These are phyloP conservation scores for Colletotrichum costaricense DNA, from an alignment of 2,329 filamentous ascomycete species.

Conservation along the genomic window DNA sequence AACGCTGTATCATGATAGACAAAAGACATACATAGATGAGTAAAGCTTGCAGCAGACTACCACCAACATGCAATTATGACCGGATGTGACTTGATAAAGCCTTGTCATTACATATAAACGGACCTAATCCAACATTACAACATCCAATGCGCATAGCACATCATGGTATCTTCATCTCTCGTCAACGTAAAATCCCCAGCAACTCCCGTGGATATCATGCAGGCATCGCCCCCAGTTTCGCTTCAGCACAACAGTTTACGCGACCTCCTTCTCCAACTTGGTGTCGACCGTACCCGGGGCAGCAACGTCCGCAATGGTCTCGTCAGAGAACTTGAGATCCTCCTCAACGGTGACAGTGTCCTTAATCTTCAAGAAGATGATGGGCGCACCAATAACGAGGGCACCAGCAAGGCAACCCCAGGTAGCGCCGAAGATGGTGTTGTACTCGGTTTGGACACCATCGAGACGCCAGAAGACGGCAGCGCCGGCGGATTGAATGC, in stretches of 20 bases:
- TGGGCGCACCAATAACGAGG: slow-evolving; percentile 80
- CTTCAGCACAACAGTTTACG: neutral
- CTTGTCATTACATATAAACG: neutral
- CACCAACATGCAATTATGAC: neutral
- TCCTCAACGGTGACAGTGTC: slow-evolving; percentile 85
- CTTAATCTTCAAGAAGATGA: slow-evolving; percentile 83
- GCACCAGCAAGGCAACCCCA: slow-evolving; percentile 83
- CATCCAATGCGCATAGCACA: neutral
- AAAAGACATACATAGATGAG: neutral
- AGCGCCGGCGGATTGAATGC: slow-evolving; percentile 86
- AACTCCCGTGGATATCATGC: slow-evolving; percentile 15
- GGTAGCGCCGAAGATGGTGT: slow-evolving; percentile 75
- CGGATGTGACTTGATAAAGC: neutral
- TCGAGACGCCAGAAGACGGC: slow-evolving; percentile 82
- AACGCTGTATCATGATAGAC: neutral
- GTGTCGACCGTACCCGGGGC: slow-evolving; percentile 38
- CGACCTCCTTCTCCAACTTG: slow-evolving; percentile 20
- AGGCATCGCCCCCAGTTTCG: neutral
- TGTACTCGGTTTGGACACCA: slow-evolving; percentile 69
- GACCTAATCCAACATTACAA: neutral
- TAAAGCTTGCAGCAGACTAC: too few relatives aligned
- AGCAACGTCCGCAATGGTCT: slow-evolving; percentile 79
- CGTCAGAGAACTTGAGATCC: slow-evolving; percentile 86
- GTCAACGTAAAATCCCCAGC: neutral
- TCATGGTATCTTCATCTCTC: slow-evolving; percentile 19